Conservation (phyloP, 148 eudicot species). For the Nepenthes mirabilis region DNA sequence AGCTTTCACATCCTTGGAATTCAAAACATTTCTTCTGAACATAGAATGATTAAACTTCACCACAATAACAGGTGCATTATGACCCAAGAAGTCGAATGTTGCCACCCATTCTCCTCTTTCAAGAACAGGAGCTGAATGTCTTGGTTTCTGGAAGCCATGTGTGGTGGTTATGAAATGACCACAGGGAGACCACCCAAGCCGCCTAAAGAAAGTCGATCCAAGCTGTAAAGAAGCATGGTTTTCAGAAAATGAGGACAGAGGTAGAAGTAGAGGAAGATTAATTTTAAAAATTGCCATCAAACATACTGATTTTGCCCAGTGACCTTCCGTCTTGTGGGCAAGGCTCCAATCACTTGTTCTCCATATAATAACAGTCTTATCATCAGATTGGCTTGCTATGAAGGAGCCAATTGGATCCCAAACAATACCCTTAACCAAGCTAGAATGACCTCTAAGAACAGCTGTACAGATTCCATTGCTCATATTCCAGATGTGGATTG, state of each 20-base stretch:
- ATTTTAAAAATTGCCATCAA: neutral
- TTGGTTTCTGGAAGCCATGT: constrained; percentile 96
- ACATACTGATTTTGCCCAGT: constrained; percentile 97
- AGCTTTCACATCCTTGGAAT: constrained; percentile 42
- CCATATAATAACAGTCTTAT: constrained; percentile 97
- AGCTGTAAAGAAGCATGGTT: constrained; percentile 42
- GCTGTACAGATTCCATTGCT: constrained; percentile 89
- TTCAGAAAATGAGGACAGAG: constrained; percentile 10
- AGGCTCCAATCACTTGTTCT: constrained; percentile 98
- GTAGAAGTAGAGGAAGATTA: neutral
- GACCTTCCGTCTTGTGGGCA: constrained; percentile 95
- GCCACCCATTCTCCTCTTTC: constrained; percentile 99
- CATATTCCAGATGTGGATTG: constrained; percentile 91
- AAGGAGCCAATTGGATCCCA: constrained; percentile 99
- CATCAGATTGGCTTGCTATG: constrained; percentile 95
- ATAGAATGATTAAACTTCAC: constrained; percentile 94
- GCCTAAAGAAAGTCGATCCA: constrained; percentile 96
- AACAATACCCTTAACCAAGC: constrained; percentile 92
- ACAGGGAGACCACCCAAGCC: constrained; percentile 99
- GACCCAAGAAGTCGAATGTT: constrained; percentile 95
- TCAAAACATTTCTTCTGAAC: constrained; percentile 53
- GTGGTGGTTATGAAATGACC: constrained; percentile 96
- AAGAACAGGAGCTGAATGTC: constrained; percentile 96
- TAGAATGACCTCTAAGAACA: constrained; percentile 93
- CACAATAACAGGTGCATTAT: constrained; percentile 92